Evolutionary conservation across 495 filamentous ascomycete species (phyloP), one percentile per base, ranked within the genome.

Genomic region (Astrocystis sublimbata): DNA sequence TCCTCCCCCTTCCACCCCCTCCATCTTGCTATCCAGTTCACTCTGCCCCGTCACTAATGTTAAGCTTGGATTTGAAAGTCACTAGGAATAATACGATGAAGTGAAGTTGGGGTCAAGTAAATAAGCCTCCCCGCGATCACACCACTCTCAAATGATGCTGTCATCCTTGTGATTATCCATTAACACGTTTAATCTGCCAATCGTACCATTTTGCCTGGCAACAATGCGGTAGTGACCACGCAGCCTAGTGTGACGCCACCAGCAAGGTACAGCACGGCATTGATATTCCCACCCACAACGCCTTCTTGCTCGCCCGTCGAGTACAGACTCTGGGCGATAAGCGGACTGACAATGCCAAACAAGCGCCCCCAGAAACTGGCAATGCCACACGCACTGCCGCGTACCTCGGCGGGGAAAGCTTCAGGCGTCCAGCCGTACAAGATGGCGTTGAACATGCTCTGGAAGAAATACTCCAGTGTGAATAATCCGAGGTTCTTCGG

Each of bases 391-490:
- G 78, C 84, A 0, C 80, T 85, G 13, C 82, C 81, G 41, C 83
- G 71, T 41, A 83, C 80, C 0, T 81, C 78, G 1, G 79, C 79
- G 2, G 81, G 82, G 61, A 85, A 85, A 8, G 77, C 82, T 66
- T 85, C 40, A 4, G 50, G 59, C 9, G 59, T 62, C 50, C 59
- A 62, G 31, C 81, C 82, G 61, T 85, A 85, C 65, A 85, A 76
- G 5, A 85, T 75, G 12, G 80, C 81, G 57, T 84, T 79, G 75
- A 80, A 81, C 77, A 80, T 78, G 42, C 67, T 71, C 57, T 82
- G 77, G 66, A 82, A 79, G 62, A 81, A 79, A 65, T 81, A 81
- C 61, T 80, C 77, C 72, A 81, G 72, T 0, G 73, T 66, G 58
- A 77, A 80, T 1, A 82, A 58, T 8, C 78, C 76, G 45, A 81